These are phyloP conservation scores for Ilyonectria sp. DNA, from an alignment of 2,329 filamentous ascomycete genomes.

Conservation along the genomic window DNA sequence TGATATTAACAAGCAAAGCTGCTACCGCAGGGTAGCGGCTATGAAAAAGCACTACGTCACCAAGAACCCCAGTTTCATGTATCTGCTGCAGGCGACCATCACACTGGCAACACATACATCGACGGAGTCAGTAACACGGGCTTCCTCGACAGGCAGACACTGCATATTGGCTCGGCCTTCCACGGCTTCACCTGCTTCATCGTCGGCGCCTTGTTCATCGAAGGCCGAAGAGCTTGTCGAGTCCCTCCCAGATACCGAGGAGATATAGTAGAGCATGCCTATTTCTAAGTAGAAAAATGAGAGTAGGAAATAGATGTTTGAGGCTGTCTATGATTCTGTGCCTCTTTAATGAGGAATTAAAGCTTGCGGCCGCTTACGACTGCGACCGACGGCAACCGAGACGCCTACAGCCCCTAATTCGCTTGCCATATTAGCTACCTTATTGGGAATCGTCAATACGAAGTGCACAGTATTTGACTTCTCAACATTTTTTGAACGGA, in stretches of 20 bases:
- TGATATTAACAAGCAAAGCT: slow-evolving; percentile 9
- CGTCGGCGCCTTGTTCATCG: slow-evolving; percentile 16
- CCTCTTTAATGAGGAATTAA: too few relatives aligned
- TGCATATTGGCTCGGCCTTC: slow-evolving; percentile 28
- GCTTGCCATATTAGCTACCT: too few relatives aligned
- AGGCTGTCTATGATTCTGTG: too few relatives aligned
- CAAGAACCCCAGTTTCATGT: slow-evolving; percentile 26
- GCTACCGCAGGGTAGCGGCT: slow-evolving; percentile 13
- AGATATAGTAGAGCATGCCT: too few relatives aligned
- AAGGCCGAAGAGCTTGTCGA: slow-evolving; percentile 50
- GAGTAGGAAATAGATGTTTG: too few relatives aligned
- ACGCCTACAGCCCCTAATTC: too few relatives aligned
- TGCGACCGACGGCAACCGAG: too few relatives aligned
- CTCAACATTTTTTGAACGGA: too few relatives aligned
- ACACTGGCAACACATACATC: slow-evolving; percentile 33
- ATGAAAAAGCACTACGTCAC: slow-evolving; percentile 25
- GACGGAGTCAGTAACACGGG: slow-evolving; percentile 7
- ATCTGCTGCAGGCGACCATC: slow-evolving; percentile 33
- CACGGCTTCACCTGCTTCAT: slow-evolving; percentile 35
- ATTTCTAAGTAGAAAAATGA: too few relatives aligned
- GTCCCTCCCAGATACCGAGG: too few relatives aligned
- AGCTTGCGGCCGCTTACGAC: slow-evolving; percentile 20
- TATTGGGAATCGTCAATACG: too few relatives aligned
- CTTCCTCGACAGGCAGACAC: slow-evolving; percentile 35
- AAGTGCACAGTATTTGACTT: too few relatives aligned